A percentile compares a stretch with the other conserved stretches of the same genome.
These are phyloP conservation scores for Chaetomium cochliodes DNA, from an alignment of 495 filamentous ascomycete species.

Conservation along the genomic window DNA sequence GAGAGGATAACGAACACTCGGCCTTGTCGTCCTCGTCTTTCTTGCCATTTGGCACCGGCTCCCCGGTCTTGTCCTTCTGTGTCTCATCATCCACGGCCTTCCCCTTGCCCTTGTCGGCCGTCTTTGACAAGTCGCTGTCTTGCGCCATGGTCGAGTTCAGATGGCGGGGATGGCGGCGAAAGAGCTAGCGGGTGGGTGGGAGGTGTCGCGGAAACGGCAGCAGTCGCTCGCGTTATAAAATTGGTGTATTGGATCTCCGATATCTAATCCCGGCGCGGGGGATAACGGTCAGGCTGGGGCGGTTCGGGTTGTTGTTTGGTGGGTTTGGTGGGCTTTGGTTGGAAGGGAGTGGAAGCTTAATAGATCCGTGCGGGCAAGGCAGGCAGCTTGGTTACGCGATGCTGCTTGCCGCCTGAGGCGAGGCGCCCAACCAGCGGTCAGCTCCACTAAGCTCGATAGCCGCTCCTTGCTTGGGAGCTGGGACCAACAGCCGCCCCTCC, in stretches of 20 bases:
- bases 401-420: conserved; percentile 41
- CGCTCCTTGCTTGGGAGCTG: conserved; percentile 12
- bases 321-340: conserved; percentile 20
- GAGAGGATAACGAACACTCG: conserved; percentile 41
- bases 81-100: conserved; percentile 73
- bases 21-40: conserved; percentile 59
- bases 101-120: conserved; percentile 92
- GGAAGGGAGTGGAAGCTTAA: conserved; percentile 30
- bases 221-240: neutral
- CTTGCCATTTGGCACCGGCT: conserved; percentile 70
- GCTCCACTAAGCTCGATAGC: conserved; percentile 18
- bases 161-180: conserved; percentile 15
- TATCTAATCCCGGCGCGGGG: neutral
- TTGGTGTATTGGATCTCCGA: neutral
- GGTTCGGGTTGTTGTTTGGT: neutral
- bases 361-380: conserved; percentile 27
- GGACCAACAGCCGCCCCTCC: neutral
- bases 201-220: neutral
- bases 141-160: conserved; percentile 68
- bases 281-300: conserved; percentile 8
- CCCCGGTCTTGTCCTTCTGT: conserved; percentile 65
- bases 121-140: conserved; percentile 80
- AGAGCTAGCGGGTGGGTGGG: conserved; percentile 1
- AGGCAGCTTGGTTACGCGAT: conserved; percentile 44
- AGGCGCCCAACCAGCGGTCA: conserved; percentile 33